Evolutionary conservation across 2,329 filamentous ascomycete genomes (phyloP).

Genomic region (Hymenoscyphus scutula): DNA sequence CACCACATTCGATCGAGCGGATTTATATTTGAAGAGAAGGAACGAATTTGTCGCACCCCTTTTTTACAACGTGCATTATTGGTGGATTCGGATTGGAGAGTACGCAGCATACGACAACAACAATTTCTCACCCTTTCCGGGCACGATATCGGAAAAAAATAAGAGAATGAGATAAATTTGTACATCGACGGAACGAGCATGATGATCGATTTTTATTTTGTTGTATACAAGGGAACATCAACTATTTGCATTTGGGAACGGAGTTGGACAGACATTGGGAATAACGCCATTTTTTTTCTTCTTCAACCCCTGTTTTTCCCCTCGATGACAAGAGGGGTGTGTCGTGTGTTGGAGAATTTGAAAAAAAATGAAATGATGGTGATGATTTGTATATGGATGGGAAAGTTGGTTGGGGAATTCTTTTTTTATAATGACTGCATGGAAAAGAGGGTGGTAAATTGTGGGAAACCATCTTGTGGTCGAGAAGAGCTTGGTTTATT

Average conservation of each 20-base stretch:
- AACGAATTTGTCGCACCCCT: constrained; percentile 15
- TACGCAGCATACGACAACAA: neutral
- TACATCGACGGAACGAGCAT: constrained; percentile 8
- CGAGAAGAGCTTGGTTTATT: no score
- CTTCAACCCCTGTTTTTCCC: no score
- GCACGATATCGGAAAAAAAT: neutral
- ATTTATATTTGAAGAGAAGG: neutral
- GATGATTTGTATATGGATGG: constrained; percentile 12
- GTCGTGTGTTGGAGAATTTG: no score
- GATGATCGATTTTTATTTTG: constrained; percentile 15
- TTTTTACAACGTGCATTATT: constrained; percentile 32
- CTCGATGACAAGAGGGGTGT: no score
- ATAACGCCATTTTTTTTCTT: constrained; percentile 12
- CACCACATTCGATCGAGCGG: neutral
- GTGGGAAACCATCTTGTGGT: no score
- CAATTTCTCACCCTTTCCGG: neutral
- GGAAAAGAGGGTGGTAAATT: constrained; percentile 8
- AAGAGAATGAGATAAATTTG: neutral
- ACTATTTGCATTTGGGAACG: constrained; percentile 22
- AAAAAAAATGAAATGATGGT: constrained; percentile 15
- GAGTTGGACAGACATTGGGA: constrained; percentile 20
- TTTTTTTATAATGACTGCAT: constrained; percentile 18
- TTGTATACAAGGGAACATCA: constrained; percentile 15
- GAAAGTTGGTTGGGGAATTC: neutral
- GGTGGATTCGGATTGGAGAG: constrained; percentile 6